Evolutionary conservation across 129 eudicot genomes (phyloP).

Genomic region (Smallanthus sonchifolius): DNA sequence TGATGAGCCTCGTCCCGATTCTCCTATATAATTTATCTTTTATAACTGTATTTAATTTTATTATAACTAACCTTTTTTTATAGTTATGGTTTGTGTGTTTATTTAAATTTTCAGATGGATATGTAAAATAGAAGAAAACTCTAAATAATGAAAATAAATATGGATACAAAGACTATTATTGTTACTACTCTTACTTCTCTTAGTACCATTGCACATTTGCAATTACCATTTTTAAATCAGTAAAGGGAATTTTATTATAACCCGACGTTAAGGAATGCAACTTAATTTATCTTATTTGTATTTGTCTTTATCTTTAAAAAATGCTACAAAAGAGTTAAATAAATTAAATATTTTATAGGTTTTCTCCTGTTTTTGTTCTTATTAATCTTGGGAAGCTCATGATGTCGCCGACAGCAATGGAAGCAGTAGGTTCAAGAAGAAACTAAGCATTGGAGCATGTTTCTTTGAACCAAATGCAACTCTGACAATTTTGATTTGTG

Average conservation of each 20-base stretch:
- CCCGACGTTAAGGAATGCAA: too few relatives aligned
- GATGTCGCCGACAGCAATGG: constrained; percentile 32
- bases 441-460: constrained; percentile 33
- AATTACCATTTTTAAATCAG: neutral
- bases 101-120: too few relatives aligned
- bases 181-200: too few relatives aligned
- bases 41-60: too few relatives aligned
- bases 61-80: too few relatives aligned
- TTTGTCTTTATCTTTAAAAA: neutral
- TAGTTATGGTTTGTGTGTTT: too few relatives aligned
- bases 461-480: constrained; percentile 26
- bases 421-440: constrained; percentile 39
- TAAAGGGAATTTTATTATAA: neutral
- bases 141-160: too few relatives aligned
- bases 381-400: constrained; percentile 27
- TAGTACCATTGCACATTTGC: too few relatives aligned
- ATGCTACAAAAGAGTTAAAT: neutral
- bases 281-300: neutral
- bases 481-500: constrained; percentile 37
- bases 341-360: constrained; percentile 17
- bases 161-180: too few relatives aligned
- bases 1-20: too few relatives aligned
- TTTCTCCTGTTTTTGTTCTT: constrained; percentile 24
- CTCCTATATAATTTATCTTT: too few relatives aligned
- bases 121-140: too few relatives aligned